These are phyloP conservation scores for Herpetospermum pedunculosum DNA, from an alignment of 306 rosid species.

Conservation along the genomic window DNA sequence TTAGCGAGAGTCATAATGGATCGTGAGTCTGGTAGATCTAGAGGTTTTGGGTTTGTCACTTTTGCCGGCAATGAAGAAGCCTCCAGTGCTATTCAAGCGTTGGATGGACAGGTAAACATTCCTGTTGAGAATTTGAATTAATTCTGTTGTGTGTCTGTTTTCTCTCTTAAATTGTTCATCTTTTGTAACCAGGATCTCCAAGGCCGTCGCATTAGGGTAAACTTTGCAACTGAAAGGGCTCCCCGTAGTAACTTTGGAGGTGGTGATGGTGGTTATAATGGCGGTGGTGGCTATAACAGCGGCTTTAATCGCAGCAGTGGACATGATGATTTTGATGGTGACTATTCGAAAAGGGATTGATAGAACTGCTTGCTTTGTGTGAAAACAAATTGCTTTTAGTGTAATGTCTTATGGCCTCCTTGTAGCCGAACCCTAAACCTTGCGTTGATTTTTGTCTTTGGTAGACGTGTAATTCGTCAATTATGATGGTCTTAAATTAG, in stretches of 20 bases:
- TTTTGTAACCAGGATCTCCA: slow-evolving; percentile 52
- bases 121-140: background rate
- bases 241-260: slow-evolving; percentile 10
- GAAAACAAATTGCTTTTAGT: background rate
- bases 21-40: slow-evolving; percentile 75
- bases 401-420: background rate
- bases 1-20: slow-evolving; percentile 66
- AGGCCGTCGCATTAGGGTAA: slow-evolving; percentile 65
- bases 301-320: background rate
- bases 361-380: background rate
- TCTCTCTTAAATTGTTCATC: background rate
- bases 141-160: background rate
- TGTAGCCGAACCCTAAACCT: background rate
- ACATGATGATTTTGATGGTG: slow-evolving; percentile 28
- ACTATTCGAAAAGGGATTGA: slow-evolving; percentile 50
- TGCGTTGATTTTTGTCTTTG: background rate
- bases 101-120: slow-evolving; percentile 67
- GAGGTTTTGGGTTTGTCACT: slow-evolving; percentile 84
- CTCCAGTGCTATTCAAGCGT: slow-evolving; percentile 73
- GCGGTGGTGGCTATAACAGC: slow-evolving; percentile 13
- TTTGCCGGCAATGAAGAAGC: slow-evolving; percentile 63
- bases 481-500: background rate
- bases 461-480: background rate
- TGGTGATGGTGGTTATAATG: slow-evolving; percentile 17
- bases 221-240: slow-evolving; percentile 65